Evolutionary conservation across 2,329 filamentous ascomycete species (phyloP).

Genomic region (Hypoxylon sp.): DNA sequence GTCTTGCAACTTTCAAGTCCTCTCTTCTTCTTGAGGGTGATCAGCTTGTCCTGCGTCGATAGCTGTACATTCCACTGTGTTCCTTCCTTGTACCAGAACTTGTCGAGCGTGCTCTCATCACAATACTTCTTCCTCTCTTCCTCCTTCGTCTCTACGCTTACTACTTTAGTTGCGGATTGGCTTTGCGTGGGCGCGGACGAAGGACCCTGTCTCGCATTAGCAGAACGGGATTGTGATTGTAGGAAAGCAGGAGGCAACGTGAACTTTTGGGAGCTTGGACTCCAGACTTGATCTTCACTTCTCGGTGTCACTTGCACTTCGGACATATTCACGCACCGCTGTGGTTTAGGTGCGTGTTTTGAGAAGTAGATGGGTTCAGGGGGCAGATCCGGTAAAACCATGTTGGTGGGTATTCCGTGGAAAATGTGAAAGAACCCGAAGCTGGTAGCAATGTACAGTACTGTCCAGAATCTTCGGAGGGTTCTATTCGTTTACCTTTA

Average conservation of each 20-base stretch:
- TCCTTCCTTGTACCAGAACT: constrained; percentile 28
- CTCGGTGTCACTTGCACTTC: not conserved
- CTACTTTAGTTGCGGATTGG: not conserved
- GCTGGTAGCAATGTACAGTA: not conserved
- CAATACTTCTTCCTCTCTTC: not conserved
- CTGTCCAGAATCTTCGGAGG: not conserved
- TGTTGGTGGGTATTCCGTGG: not conserved
- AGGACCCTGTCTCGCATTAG: constrained; percentile 13
- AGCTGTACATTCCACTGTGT: constrained; percentile 23
- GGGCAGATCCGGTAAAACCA: not conserved
- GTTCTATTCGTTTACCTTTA: no score
- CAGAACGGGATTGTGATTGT: not conserved
- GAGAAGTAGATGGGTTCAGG: not conserved
- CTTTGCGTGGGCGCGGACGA: no score
- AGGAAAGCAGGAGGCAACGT: not conserved
- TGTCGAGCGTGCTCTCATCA: constrained; percentile 10
- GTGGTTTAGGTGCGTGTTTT: no score
- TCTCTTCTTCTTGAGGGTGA: not conserved
- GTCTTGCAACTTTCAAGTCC: constrained; percentile 15
- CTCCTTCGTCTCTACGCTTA: not conserved
- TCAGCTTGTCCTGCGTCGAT: not conserved
- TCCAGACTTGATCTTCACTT: not conserved
- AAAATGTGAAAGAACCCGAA: not conserved
- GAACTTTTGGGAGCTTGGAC: not conserved
- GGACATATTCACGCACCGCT: not conserved